Percentiles rank a stretch among this genome's conserved stretches.
Conservation (phyloP, 1,139 yeast genomes). For the Scheffersomyces insectosa region DNA sequence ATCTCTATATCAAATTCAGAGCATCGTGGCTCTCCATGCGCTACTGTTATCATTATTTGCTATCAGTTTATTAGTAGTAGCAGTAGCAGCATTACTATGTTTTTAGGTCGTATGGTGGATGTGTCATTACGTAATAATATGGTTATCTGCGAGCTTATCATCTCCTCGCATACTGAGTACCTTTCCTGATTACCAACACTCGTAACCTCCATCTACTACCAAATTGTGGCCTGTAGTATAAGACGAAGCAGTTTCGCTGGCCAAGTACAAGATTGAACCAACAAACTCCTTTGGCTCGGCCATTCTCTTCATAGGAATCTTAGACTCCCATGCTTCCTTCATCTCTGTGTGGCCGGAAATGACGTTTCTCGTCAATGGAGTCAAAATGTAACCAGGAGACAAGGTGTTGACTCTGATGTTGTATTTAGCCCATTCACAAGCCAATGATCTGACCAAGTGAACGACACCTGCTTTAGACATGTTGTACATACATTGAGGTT, state of each 20-base stretch:
- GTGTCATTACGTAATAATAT: not conserved
- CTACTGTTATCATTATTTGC: too few relatives aligned
- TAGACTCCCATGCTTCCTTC: slow-evolving; percentile 51
- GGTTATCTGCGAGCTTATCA: not conserved
- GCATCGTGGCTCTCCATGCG: too few relatives aligned
- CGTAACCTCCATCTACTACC: slow-evolving; percentile 52
- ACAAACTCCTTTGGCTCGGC: slow-evolving; percentile 54
- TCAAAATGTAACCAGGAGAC: slow-evolving; percentile 50
- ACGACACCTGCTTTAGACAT: slow-evolving; percentile 55
- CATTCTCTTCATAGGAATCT: slow-evolving; percentile 53
- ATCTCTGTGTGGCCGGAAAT: slow-evolving; percentile 46
- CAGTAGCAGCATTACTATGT: not conserved
- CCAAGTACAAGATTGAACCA: slow-evolving; percentile 48
- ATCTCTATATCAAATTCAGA: not conserved
- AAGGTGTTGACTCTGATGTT: slow-evolving; percentile 50
- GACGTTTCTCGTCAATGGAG: slow-evolving; percentile 51
- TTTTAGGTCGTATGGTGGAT: not conserved
- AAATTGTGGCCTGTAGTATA: slow-evolving; percentile 53
- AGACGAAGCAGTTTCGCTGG: slow-evolving; percentile 45
- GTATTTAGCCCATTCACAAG: slow-evolving; percentile 55
- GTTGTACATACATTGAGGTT: slow-evolving; percentile 52
- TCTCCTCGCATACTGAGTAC: too few relatives aligned
- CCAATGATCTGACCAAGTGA: slow-evolving; percentile 49
- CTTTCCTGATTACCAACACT: slow-evolving; percentile 11
- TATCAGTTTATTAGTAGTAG: not conserved